Conservation (phyloP, 1,284 basidiomycete genomes). For the Puccinia horiana region DNA sequence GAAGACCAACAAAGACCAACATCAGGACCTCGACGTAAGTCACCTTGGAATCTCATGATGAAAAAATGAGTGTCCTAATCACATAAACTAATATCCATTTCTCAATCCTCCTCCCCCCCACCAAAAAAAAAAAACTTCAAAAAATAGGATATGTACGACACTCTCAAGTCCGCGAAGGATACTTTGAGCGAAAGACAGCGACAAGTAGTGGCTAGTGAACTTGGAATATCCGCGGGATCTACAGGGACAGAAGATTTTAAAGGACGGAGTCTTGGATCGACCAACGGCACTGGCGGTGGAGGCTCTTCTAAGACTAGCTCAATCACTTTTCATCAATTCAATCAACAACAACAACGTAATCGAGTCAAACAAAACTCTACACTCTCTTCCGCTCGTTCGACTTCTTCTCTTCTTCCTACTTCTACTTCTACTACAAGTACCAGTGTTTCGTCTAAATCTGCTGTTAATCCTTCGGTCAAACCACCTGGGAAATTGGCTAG, state of each 20-base stretch:
- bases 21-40: constrained; percentile 6
- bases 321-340: constrained; percentile 36
- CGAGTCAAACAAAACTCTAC: background rate
- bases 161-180: background rate
- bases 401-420: background rate
- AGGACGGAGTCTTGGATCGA: background rate
- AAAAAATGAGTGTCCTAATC: background rate
- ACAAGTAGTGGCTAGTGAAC: background rate
- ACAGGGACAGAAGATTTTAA: background rate
- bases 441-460: too few species aligned
- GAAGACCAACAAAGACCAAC: background rate
- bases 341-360: background rate
- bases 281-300: background rate
- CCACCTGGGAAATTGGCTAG: background rate
- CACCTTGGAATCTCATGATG: background rate
- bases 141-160: constrained; percentile 5
- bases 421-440: too few species aligned
- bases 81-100: background rate
- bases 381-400: background rate
- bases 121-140: too few species aligned
- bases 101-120: background rate
- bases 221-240: background rate
- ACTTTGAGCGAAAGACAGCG: background rate
- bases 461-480: background rate
- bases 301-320: constrained; percentile 21